Evolutionary conservation across 257 asterid species (phyloP).

Genomic region (Mentha longifolia): DNA sequence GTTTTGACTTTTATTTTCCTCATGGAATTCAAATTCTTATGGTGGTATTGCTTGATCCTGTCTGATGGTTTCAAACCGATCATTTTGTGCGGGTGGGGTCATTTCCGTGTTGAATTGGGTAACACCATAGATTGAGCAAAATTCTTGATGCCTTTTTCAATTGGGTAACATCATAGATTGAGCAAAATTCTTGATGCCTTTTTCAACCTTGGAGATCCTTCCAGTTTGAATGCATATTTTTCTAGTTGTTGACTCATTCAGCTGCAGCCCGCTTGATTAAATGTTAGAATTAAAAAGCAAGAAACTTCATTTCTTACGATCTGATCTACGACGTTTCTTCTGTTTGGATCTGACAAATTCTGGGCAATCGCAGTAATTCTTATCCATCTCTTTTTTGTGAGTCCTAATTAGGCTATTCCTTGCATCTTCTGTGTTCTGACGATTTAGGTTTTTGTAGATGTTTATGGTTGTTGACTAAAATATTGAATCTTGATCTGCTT

Average conservation of each 20-base stretch:
- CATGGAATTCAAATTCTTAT: background rate
- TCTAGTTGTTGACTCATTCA: conserved; percentile 17
- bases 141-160: background rate
- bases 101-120: background rate
- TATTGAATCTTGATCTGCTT: conserved; percentile 26
- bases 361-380: conserved; percentile 2
- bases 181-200: background rate
- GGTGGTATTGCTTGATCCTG: background rate
- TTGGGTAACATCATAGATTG: background rate
- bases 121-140: background rate
- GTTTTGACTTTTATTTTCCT: background rate
- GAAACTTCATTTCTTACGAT: conserved; percentile 18
- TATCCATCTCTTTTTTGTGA: background rate
- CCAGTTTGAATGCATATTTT: conserved; percentile 14
- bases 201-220: conserved; percentile 21
- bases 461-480: conserved; percentile 22
- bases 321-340: conserved; percentile 25
- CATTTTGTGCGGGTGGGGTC: background rate
- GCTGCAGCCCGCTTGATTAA: conserved; percentile 16
- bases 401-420: background rate
- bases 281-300: background rate
- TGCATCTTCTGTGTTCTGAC: background rate
- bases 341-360: conserved; percentile 36
- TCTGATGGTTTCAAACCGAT: background rate
- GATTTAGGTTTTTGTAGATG: background rate